These are phyloP conservation scores for Cerrena zonata DNA, from an alignment of 1,284 basidiomycete genomes.

Conservation along the genomic window DNA sequence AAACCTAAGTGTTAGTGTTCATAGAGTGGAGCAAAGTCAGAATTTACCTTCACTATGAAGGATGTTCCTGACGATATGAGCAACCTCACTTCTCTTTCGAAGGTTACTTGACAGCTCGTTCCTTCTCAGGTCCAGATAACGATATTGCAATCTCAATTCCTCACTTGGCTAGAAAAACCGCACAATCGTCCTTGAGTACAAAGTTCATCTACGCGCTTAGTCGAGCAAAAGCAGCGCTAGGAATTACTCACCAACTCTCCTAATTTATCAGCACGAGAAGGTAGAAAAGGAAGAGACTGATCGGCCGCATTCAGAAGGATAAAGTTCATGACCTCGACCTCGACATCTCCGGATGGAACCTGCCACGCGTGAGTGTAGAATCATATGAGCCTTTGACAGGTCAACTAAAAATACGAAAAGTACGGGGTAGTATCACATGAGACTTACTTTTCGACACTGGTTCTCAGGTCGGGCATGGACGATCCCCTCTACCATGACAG, in stretches of 20 bases:
- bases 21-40: constrained; percentile 1
- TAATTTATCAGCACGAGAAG: constrained; percentile 68
- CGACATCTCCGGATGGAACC: constrained; percentile 58
- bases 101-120: constrained; percentile 71
- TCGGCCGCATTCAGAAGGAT: constrained; percentile 77
- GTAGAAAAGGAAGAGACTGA: constrained; percentile 69
- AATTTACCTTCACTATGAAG: constrained; percentile 68
- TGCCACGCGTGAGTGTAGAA: not conserved
- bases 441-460: constrained; percentile 43
- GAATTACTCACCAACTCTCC: no score
- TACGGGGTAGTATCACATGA: not conserved
- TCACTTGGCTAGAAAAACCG: constrained; percentile 62
- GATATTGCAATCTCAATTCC: constrained; percentile 76
- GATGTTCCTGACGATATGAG: constrained; percentile 69
- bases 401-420: not conserved
- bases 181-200: not conserved
- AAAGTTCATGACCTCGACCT: constrained; percentile 69
- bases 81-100: constrained; percentile 72
- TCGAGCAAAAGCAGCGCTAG: no score
- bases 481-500: constrained; percentile 67
- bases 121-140: constrained; percentile 85
- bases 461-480: constrained; percentile 61
- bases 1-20: constrained; percentile 10
- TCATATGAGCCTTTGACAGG: no score
- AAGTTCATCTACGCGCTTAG: no score